Evolutionary conservation across 1,284 basidiomycete genomes (phyloP).

Genomic region (Cutaneotrichosporon mucoides): DNA sequence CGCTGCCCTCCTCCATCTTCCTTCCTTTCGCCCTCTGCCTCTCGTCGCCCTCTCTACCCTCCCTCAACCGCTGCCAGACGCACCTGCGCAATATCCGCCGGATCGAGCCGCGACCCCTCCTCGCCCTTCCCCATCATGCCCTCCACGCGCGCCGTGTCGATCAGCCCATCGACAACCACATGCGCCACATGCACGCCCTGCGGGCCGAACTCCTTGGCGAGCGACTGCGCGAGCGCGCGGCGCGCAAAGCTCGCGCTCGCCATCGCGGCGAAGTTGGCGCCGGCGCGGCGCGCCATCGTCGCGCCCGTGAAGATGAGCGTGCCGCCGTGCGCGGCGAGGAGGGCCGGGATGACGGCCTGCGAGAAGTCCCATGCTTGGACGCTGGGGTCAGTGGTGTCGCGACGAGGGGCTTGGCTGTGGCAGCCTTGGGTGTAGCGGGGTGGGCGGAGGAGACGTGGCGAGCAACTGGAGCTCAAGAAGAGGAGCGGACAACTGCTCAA

Average conservation of each 20-base stretch:
- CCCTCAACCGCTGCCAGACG: no score
- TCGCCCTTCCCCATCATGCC: constrained; percentile 27
- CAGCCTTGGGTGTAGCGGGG: no score
- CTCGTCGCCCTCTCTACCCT: no score
- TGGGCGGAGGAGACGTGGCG: no score
- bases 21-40: no score
- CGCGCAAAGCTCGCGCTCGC: constrained; percentile 40
- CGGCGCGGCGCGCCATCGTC: constrained; percentile 37
- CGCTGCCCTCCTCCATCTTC: no score
- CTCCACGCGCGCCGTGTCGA: constrained; percentile 32
- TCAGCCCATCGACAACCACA: constrained; percentile 48
- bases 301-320: constrained; percentile 46
- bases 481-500: no score
- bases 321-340: constrained; percentile 29
- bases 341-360: constrained; percentile 31
- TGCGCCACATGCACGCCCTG: constrained; percentile 50
- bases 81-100: constrained; percentile 10
- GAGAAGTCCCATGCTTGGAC: constrained; percentile 35
- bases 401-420: no score
- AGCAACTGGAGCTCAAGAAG: no score
- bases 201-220: constrained; percentile 49
- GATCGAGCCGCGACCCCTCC: constrained; percentile 17
- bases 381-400: neutral
- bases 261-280: constrained; percentile 35
- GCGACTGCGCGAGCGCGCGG: constrained; percentile 37